Conservation (phyloP, 257 asterid genomes). For the Scutellaria minor region DNA sequence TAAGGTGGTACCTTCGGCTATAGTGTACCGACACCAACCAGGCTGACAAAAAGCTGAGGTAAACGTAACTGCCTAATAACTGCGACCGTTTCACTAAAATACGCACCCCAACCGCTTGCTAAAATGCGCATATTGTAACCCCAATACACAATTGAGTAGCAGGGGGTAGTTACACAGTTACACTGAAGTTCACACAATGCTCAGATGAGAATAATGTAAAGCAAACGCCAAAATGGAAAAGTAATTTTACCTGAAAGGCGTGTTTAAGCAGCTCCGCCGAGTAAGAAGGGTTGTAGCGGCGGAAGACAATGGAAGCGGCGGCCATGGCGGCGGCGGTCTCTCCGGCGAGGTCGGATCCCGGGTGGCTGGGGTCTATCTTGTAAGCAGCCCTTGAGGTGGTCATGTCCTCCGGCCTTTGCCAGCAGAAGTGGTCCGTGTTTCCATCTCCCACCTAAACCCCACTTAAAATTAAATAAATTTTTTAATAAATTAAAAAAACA, state of each 20-base stretch:
- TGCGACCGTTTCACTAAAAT: constrained; percentile 46
- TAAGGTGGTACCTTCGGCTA: constrained; percentile 28
- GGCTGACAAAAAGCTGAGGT: constrained; percentile 50
- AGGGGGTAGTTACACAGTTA: constrained; percentile 16
- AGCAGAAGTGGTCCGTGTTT: constrained; percentile 86
- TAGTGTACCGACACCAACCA: constrained; percentile 57
- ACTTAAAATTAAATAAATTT: not conserved
- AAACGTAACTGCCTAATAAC: constrained; percentile 52
- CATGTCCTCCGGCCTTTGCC: constrained; percentile 99
- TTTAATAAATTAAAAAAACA: not conserved
- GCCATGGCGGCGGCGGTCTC: constrained; percentile 99
- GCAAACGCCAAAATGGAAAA: not conserved
- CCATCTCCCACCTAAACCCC: constrained; percentile 85
- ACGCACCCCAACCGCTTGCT: constrained; percentile 46
- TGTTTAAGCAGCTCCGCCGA: constrained; percentile 79
- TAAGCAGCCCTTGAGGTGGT: constrained; percentile 87
- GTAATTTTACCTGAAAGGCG: constrained; percentile 64
- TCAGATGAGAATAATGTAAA: not conserved
- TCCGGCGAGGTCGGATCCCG: constrained; percentile 97
- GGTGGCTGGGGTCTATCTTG: constrained; percentile 69
- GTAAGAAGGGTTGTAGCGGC: constrained; percentile 67
- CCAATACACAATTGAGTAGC: constrained; percentile 15
- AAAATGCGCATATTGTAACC: constrained; percentile 38
- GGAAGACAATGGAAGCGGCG: constrained; percentile 87
- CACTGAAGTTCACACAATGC: constrained; percentile 27